Base-by-base conservation (phyloP, 2,329 filamentous ascomycete species). In the Huntiella abstrusa region DNA sequence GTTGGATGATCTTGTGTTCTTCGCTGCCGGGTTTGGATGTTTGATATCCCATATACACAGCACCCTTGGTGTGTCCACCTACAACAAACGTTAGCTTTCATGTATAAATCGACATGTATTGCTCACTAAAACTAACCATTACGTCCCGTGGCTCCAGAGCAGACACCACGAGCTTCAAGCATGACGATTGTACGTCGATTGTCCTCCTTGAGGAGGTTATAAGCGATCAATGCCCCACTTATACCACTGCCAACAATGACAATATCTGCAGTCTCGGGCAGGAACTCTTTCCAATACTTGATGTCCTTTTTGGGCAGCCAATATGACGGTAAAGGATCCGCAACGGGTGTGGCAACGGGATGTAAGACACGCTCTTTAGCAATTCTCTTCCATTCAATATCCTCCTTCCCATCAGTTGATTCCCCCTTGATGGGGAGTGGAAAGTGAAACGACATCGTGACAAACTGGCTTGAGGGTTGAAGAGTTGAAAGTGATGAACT, bases 221-320 rank as follows among this genome's bases (percentile, higher is more conserved):
- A 54, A 3, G 62, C 64, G 12, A 65, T 55, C 15, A 60, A 59
- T 3, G 61, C 63, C 7, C 63, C 68, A 1, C 69, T 67, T 49
- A 75, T 73, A 1, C 71, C 72, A 33, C 69, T 72, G 16, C 71
- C 70, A 51, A 74, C 65, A 36, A 74, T 63, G 13, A 69, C 63
- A 2, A 71, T 55, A 48, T 74, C 70, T 4, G 62, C 64, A 5
- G 58, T 54, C 1, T 53, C 39, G 0, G 66, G 64, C 5, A 69
- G 53, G 2, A 51, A 49, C 2, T 55, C 51, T 32, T 57, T 28
- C 34, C 47, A 42, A 35, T 49, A 49, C 7, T 12, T 28, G 17
- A 39, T 38, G n/a, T 43, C 45, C 33, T 56, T 2, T 56, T 53
- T 41, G 62, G 51, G 42, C 61, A 44, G 13, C 49, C 49, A 50